phyloP scores from a whole-genome alignment of 176 grass and related monocot species.

The Rhynchospora tenuis region DNA sequence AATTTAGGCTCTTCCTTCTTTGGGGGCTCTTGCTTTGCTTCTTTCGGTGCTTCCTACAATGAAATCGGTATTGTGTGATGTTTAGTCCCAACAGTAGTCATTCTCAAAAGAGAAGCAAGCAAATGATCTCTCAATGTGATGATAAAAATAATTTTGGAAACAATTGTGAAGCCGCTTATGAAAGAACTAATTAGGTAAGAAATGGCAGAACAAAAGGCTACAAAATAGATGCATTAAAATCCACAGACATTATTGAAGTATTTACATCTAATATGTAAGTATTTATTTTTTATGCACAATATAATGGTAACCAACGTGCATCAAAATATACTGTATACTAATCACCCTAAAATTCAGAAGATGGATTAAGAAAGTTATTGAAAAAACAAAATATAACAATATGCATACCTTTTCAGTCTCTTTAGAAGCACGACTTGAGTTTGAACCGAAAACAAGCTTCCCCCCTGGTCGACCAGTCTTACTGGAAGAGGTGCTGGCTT shows the following conservation, averaged over 20 bases:
- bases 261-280: too few relatives aligned
- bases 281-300: too few relatives aligned
- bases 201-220: too few relatives aligned
- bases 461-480: conserved; percentile 32
- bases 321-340: neutral
- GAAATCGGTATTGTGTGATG: conserved; percentile 23
- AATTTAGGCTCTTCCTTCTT: conserved; percentile 83
- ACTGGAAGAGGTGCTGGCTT: conserved; percentile 37
- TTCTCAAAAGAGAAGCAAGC: neutral
- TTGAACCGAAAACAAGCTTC: conserved; percentile 76
- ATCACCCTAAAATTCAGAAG: conserved; percentile 9
- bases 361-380: too few relatives aligned
- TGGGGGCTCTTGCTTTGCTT: conserved; percentile 51
- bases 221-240: too few relatives aligned
- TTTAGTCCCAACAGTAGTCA: neutral
- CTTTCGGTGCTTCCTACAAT: conserved; percentile 47
- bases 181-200: too few relatives aligned
- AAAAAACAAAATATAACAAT: neutral
- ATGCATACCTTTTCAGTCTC: conserved; percentile 47
- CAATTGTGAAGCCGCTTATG: too few relatives aligned
- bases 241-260: neutral
- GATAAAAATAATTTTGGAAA: neutral
- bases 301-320: neutral
- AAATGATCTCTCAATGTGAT: neutral
- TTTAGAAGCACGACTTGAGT: conserved; percentile 41